These are phyloP conservation scores for Salvia splendens DNA, from an alignment of 257 asterid species.

Conservation along the genomic window DNA sequence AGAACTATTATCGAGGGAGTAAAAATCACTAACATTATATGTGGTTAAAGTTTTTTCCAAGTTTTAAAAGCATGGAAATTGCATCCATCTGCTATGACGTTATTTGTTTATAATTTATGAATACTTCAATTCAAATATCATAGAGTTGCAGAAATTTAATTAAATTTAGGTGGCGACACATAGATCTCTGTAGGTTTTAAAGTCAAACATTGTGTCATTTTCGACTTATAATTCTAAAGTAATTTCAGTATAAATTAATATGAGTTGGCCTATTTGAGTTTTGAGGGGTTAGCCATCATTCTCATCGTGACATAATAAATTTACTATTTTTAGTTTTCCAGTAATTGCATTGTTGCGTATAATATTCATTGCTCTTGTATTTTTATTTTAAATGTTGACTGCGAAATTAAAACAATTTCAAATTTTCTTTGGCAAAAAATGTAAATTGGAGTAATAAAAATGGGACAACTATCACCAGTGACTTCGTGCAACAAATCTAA, in stretches of 20 bases:
- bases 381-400: too few relatives aligned
- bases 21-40: background rate
- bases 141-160: slow-evolving; percentile 16
- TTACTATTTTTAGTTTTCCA: too few relatives aligned
- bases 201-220: slow-evolving; percentile 48
- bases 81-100: slow-evolving; percentile 8
- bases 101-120: background rate
- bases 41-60: slow-evolving; percentile 17
- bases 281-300: too few relatives aligned
- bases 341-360: too few relatives aligned
- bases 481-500: background rate
- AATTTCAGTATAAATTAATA: background rate
- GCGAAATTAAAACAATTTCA: too few relatives aligned
- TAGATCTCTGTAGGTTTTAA: background rate
- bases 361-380: too few relatives aligned
- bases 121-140: slow-evolving; percentile 18
- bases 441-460: background rate
- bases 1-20: too few relatives aligned
- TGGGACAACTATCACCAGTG: background rate
- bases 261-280: background rate
- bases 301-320: too few relatives aligned
- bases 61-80: slow-evolving; percentile 15
- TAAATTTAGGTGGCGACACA: slow-evolving; percentile 27
- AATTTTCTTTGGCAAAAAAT: too few relatives aligned
- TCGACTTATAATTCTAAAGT: slow-evolving; percentile 26